Evolutionary conservation across 306 rosid genomes (phyloP).

Genomic region (Pterocarpus santalinus): DNA sequence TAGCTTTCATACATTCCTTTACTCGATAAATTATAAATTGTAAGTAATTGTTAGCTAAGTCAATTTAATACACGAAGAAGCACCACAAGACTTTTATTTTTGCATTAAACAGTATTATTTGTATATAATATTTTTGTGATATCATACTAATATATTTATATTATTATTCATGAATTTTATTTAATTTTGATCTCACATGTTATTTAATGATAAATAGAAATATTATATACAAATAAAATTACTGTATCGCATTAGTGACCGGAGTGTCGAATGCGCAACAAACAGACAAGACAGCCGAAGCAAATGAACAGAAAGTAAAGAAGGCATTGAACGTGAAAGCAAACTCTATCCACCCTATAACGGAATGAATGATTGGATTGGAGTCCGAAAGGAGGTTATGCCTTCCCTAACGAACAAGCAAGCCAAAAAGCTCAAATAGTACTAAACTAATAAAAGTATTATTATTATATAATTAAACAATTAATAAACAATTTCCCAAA

Average conservation of each 20-base stretch:
- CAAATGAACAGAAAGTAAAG: background rate
- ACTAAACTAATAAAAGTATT: background rate
- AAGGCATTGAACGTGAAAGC: conserved; percentile 16
- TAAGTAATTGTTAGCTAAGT: background rate
- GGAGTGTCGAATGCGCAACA: background rate
- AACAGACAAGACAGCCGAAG: background rate
- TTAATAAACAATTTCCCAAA: background rate
- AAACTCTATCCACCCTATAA: background rate
- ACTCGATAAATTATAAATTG: background rate
- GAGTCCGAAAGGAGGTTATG: conserved; percentile 5
- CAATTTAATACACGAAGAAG: background rate
- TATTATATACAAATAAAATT: too few species aligned
- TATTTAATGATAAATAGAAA: too few species aligned
- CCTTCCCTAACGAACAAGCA: conserved; percentile 39
- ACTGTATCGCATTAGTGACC: background rate
- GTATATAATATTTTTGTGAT: too few species aligned
- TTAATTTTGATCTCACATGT: too few species aligned
- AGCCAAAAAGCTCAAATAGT: conserved; percentile 12
- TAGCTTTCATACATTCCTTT: background rate
- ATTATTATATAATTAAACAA: background rate
- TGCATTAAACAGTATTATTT: background rate
- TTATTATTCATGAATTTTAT: too few species aligned
- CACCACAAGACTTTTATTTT: background rate
- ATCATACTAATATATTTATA: too few species aligned
- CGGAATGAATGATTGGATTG: conserved; percentile 28